Conservation (phyloP, 2,329 filamentous ascomycete genomes). For the Botrytis elliptica region DNA sequence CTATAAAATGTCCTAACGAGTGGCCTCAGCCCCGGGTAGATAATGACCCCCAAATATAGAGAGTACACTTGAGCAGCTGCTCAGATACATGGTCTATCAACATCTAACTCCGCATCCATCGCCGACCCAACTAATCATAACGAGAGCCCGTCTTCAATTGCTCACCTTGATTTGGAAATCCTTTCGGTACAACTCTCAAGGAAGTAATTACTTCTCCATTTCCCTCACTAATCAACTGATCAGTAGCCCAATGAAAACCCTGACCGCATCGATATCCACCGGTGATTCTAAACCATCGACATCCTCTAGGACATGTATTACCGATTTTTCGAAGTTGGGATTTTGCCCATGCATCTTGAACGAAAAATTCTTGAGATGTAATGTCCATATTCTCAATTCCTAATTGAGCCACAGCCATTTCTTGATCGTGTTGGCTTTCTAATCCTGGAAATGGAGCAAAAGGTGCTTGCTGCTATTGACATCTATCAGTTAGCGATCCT, state of each 20-base stretch:
- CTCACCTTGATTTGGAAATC: not conserved
- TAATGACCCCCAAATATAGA: not conserved
- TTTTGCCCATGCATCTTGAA: constrained; percentile 5
- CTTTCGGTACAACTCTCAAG: not conserved
- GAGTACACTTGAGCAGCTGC: not conserved
- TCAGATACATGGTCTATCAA: not conserved
- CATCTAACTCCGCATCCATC: too few species aligned
- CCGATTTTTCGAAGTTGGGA: not conserved
- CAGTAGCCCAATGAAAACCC: not conserved
- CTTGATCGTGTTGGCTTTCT: not conserved
- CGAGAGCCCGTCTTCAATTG: not conserved
- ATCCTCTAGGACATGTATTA: not conserved
- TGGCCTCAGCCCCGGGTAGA: not conserved
- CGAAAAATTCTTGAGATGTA: not conserved
- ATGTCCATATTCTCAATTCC: not conserved
- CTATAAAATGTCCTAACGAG: rapidly evolving
- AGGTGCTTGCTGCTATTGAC: not conserved
- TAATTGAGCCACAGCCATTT: not conserved
- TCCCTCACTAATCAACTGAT: not conserved
- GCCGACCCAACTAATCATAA: not conserved
- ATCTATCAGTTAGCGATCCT: not conserved
- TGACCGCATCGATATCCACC: constrained; percentile 7
- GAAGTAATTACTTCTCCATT: not conserved
- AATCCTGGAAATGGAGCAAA: not conserved
- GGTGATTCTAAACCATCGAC: not conserved